Base-by-base conservation (phyloP, 1,284 basidiomycete genomes). In the Phlebopus sp. region DNA sequence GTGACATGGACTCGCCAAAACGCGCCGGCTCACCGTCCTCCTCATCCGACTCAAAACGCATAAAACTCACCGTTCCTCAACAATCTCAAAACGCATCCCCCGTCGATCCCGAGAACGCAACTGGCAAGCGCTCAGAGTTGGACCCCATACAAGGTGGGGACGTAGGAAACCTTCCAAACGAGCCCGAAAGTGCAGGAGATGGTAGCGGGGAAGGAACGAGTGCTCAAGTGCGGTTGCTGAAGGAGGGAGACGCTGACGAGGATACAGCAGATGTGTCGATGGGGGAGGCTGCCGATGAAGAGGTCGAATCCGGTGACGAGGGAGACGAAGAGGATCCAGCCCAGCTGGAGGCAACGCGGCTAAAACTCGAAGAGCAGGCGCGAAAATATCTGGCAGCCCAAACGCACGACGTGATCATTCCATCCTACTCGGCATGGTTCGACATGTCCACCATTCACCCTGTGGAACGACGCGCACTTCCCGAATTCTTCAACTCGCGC, bases 391-490 rank as follows among this genome's bases (percentile, higher is more conserved):
- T 99, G 41, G 93, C 95, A 0, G 90, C 90, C 1, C 96, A 99
- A 71, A 97, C 95, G 1, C 97, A 99, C 69, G 90, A 94, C 61
- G 86, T 99, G 64, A 87, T 99, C 62, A 92, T 99, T 52, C 96
- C 96, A 1, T 97, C 93, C 19, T 99, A 98, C 69, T 87, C 94
- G 17, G 92, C 93, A 7, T 99, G 97, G 97, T 99, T 98, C 72
- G 89, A 94, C 70, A 92, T 98, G 81, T 82, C 88, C 46, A 86
- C 89, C 66, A 89, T 99, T 55, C 90, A 97, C 64, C 81, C 90
- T 10, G 89, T 99, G 56, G 96, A 99, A 69, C 82, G 86, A 53
- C 85, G 92, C 59, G 91, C 93, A 2, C 75, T 99, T 21, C 97
- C 96, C 35, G 96, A 99, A 70, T 99, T 98, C 78, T 99, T 99